These are phyloP conservation scores for Podaxis carcinomalis DNA, from an alignment of 768 basidiomycete genomes.

Conservation along the genomic window DNA sequence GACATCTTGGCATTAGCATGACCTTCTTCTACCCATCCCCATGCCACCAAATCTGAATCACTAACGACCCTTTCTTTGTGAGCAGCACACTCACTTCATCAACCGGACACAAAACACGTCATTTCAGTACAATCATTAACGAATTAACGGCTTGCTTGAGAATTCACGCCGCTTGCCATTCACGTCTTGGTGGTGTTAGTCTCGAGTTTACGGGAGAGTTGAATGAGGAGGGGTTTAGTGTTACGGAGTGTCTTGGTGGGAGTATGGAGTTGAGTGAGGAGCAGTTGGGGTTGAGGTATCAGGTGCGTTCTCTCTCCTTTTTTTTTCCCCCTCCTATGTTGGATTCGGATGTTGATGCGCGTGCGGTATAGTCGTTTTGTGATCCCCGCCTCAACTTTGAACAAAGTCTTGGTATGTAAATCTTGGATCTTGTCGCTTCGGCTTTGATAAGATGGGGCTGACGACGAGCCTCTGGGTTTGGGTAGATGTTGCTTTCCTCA, in stretches of 20 bases:
- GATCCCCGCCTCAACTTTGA: slow-evolving; percentile 94
- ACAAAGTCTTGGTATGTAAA: slow-evolving; percentile 77
- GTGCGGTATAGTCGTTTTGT: slow-evolving; percentile 67
- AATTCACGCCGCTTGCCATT: slow-evolving; percentile 72
- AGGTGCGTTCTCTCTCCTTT: slow-evolving; percentile 38
- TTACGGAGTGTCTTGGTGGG: slow-evolving; percentile 95
- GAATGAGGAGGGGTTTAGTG: slow-evolving; percentile 86
- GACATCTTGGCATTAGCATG: slow-evolving; percentile 7
- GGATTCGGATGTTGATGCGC: not conserved
- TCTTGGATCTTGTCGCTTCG: too few relatives aligned
- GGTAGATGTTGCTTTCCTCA: slow-evolving; percentile 30
- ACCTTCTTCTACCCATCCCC: slow-evolving; percentile 4
- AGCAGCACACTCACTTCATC: slow-evolving; percentile 77
- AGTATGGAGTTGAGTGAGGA: slow-evolving; percentile 93
- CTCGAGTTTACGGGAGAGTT: slow-evolving; percentile 92
- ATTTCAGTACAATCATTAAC: slow-evolving; percentile 84
- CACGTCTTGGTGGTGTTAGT: slow-evolving; percentile 78
- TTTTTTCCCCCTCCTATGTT: too few relatives aligned
- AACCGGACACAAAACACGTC: slow-evolving; percentile 82
- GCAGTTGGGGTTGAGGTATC: slow-evolving; percentile 85
- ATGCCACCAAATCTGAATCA: not conserved
- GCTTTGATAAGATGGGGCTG: not conserved
- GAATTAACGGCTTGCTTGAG: slow-evolving; percentile 81
- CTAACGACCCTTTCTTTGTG: not conserved
- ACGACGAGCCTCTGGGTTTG: not conserved